Base-by-base conservation (phyloP, 495 filamentous ascomycete genomes). In the Astrocystis sublimbata region DNA sequence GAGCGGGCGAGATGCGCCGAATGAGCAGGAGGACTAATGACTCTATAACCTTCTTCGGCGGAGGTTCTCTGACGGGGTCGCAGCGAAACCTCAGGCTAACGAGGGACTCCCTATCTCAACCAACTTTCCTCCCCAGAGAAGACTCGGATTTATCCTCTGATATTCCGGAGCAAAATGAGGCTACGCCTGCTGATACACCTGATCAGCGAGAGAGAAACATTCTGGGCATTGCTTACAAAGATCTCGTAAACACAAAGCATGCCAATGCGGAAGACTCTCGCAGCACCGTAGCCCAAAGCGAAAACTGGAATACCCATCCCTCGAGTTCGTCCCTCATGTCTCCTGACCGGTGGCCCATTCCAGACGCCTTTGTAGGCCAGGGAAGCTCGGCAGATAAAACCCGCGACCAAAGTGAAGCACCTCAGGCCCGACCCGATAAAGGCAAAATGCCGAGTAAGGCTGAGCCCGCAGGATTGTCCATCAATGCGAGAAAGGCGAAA, bases 181-280 rank as follows among this genome's bases (percentile, higher is more conserved):
- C 36, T 38, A 46, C 30, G 5, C 45, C 63, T 30, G 52, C 59
- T 47, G 63, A 67, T 17, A 28, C 53, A 4, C 62, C 65, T 35
- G 68, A 68, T 50, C 63, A 43, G 26, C 15, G 55, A 15, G 59
- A 60, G 13, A 64, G 64, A 28, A 69, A 72, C 51, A 70, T 70
- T 9, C 61, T 75, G 2, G 72, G 72, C 6, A 74, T 78, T 30
- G 68, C 68, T n/a, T 76, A 74, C 51, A 63, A 64, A 38, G 72
- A 76, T 13, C 61, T 72, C 8, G 40, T 66, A 12, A 50, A 67
- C 8, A 65, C 59, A 30, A 63, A 51, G 8, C 35, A 12, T 15
- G 8, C 40, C 6, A 21, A 26, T 5, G 31, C 3, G 8, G 41
- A 47, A 45, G 45, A 28, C 13, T 35, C 31, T 13, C 59, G 43